phyloP scores from a whole-genome alignment of 345 rosid genomes.

The Linum trigynum region DNA sequence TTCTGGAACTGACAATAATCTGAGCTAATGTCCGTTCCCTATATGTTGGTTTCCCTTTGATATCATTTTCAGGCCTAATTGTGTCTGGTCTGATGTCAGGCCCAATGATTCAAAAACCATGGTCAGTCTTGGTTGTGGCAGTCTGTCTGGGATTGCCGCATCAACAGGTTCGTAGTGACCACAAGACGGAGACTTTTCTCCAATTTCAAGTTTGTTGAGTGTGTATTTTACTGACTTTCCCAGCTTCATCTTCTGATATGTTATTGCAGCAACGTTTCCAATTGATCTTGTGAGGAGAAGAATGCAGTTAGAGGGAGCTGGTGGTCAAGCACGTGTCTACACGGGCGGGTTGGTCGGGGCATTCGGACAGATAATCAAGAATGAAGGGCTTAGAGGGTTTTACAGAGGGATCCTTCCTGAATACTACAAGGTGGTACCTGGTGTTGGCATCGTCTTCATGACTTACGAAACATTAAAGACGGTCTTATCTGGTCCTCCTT shows the following conservation, averaged over 20 bases:
- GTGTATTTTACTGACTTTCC: not conserved
- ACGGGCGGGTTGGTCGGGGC: constrained; percentile 63
- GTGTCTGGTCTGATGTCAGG: constrained; percentile 27
- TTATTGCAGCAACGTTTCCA: constrained; percentile 68
- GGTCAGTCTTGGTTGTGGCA: constrained; percentile 87
- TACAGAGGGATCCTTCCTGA: constrained; percentile 91
- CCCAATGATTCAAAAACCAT: constrained; percentile 62
- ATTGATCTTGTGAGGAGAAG: constrained; percentile 90
- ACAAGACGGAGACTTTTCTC: not conserved
- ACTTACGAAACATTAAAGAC: constrained; percentile 77
- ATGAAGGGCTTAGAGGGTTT: constrained; percentile 66
- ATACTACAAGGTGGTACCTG: constrained; percentile 88
- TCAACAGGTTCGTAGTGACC: constrained; percentile 61
- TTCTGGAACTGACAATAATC: constrained; percentile 4
- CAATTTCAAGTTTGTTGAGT: not conserved
- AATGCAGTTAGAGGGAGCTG: constrained; percentile 86
- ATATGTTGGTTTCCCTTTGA: not conserved
- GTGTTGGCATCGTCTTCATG: constrained; percentile 94
- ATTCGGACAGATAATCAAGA: constrained; percentile 45
- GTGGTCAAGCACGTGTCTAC: constrained; percentile 66
- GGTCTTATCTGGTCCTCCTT: constrained; percentile 17
- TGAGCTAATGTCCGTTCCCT: not conserved
- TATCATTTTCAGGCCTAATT: not conserved
- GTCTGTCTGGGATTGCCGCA: constrained; percentile 94
- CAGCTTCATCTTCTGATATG: too few species aligned